Conservation (phyloP, 345 rosid species). For the Cardiospermum halicacabum region DNA sequence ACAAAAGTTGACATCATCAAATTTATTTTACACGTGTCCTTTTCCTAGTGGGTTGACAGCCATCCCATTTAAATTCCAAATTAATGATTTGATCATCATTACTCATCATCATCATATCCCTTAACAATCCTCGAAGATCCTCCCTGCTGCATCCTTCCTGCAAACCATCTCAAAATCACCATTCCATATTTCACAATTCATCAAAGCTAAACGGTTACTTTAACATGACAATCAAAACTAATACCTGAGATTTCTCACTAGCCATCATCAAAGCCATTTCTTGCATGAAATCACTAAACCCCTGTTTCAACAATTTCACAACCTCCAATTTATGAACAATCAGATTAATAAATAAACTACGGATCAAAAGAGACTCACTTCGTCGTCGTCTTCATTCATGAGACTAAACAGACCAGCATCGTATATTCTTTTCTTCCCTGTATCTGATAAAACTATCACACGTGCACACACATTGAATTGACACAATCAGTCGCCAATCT, state of each 20-base stretch:
- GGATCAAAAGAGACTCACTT: constrained; percentile 19
- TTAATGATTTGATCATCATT: constrained; percentile 6
- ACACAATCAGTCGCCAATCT: too few species aligned
- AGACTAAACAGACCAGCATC: constrained; percentile 31
- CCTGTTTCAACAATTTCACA: constrained; percentile 14
- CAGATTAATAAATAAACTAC: not conserved
- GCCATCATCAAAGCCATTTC: constrained; percentile 35
- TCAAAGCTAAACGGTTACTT: not conserved
- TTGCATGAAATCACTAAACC: constrained; percentile 35
- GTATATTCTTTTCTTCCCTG: constrained; percentile 23
- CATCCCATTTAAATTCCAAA: not conserved
- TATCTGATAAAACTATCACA: constrained; percentile 26
- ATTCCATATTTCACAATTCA: not conserved
- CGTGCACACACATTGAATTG: not conserved
- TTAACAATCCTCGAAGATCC: constrained; percentile 25
- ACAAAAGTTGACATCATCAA: not conserved
- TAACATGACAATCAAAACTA: not conserved
- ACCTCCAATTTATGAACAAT: not conserved
- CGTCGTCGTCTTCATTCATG: constrained; percentile 29
- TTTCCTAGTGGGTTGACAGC: not conserved
- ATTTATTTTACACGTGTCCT: not conserved
- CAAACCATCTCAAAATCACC: not conserved
- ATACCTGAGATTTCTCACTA: constrained; percentile 20
- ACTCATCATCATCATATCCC: constrained; percentile 32
- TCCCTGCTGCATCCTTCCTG: constrained; percentile 20